Evolutionary conservation across 2,329 filamentous ascomycete genomes (phyloP), one percentile per base, ranked within the genome.

Genomic region (Rutstroemia sp.): DNA sequence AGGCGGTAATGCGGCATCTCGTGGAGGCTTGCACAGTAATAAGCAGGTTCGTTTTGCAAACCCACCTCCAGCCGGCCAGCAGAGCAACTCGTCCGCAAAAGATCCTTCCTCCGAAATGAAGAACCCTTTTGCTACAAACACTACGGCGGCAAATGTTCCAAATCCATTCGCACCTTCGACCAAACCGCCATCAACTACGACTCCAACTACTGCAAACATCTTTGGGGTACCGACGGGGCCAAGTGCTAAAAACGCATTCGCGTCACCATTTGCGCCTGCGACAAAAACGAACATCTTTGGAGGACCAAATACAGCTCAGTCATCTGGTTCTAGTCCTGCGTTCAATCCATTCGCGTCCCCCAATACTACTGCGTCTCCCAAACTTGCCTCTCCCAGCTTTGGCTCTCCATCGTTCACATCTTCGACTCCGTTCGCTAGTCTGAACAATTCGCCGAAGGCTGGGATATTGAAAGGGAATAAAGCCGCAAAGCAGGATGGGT

Each of bases 21-120:
- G 59, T 54, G 51, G 58, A 25, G 54, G 48, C 19, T 51, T 51
- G n/a, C 60, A 57, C 25, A 53, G 21, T 48, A 65, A 62, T 54
- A 68, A 67, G 54, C 57, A 58, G 38, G 64, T 67, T 23, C 61
- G 61, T 51, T 68, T 69, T 54, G 51, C 62, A 54, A 58, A 60
- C 39, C 7, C 55, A 44, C 46, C 53, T 45, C 23, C 57, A 34
- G 38, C n/a, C 23, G 53, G 50, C 23, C 37, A 55, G 17, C 38
- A 50, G 23, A 34, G 37, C 23, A 34, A 39, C 27, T 42, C 53
- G 16, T 27, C 47, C 34, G 17, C 46, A 17, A 55, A 14, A n/a
- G 34, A 23, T 27, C 30, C 37, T n/a, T 17, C 38, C 27, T 51
- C 53, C 34, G 38, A 51, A 25, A 55, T 55, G 53, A 55, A 55